Base-by-base conservation (phyloP, 345 rosid genomes). In the Pistacia atlantica region DNA sequence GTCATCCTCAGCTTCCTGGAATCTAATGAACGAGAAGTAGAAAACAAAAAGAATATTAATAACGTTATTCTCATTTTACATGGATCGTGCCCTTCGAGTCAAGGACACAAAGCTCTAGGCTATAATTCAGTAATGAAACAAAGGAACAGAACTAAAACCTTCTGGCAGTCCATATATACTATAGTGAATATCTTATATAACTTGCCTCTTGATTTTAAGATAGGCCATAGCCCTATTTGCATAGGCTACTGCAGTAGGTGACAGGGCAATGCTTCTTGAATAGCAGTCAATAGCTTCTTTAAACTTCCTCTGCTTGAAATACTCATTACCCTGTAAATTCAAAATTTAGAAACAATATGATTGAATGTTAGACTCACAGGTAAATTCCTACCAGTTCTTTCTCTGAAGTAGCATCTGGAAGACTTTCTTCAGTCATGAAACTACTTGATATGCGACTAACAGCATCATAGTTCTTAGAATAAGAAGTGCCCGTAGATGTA, bases 161-260 rank as follows among this genome's bases (percentile, higher is more conserved):
- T 63, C 51, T 51, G 45, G 49, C 8, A 61, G 48, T 7, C n/a
- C 14, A 33, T 63, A 31, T 28, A 28, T 6, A 31, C 11, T 46
- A 1, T 16, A 56, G 60, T 0, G 3, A 5, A 52, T 37, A 8
- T 46, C 49, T 9, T 10, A 49, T 12, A 51, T 66, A 72, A 58
- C 83, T 72, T 82, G 82, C 97, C 91, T 92, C 86, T 67, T 90
- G 81, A 92, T 81, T 83, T 91, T 96, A 79, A 96, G 93, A 80
- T 90, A 93, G 76, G 97, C 91, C 97, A 96, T 96, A 11, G 95
- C 99, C 49, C 97, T 85, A 81, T 93, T 95, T 12, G 99, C 98
- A 87, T 85, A 89, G 72, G 97, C 87, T 11, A 96, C 93, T 11
- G 97, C 93, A 38, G 93, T 88, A 46, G 98, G 97, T 17, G 94